A percentile compares a stretch with the other conserved stretches of the same genome.
phyloP scores from a whole-genome alignment of 805 yeast species.

The Teunomyces atbi region DNA sequence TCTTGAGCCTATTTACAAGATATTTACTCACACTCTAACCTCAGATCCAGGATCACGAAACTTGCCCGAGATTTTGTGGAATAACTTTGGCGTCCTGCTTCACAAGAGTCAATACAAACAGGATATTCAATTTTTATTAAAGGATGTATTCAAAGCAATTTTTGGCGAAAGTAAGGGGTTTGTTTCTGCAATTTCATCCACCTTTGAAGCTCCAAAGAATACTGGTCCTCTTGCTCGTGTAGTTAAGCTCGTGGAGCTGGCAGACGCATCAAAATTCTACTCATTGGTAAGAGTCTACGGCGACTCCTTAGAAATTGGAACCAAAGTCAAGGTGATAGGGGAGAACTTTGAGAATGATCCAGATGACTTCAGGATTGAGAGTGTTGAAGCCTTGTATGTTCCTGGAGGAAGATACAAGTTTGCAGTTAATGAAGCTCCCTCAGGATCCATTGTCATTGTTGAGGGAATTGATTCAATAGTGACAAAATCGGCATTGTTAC shows the following conservation, averaged over 20 bases:
- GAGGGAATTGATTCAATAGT: conserved; percentile 60
- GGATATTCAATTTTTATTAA: conserved; percentile 61
- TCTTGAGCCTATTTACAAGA: conserved; percentile 77
- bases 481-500: conserved; percentile 61
- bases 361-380: conserved; percentile 50
- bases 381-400: conserved; percentile 45
- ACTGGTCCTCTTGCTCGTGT: conserved; percentile 21
- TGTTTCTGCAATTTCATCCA: conserved; percentile 43
- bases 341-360: conserved; percentile 49
- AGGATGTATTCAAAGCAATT: conserved; percentile 49
- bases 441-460: conserved; percentile 69
- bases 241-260: conserved; percentile 54
- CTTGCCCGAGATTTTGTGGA: conserved; percentile 44
- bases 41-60: conserved; percentile 38
- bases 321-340: conserved; percentile 54
- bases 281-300: conserved; percentile 61
- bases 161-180: conserved; percentile 54
- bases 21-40: conserved; percentile 60
- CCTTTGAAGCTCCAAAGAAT: conserved; percentile 26
- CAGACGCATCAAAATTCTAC: conserved; percentile 51
- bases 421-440: conserved; percentile 49
- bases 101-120: conserved; percentile 39
- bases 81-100: conserved; percentile 47
- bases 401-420: conserved; percentile 72
- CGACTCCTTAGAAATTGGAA: conserved; percentile 55